A percentile compares a stretch with the other conserved stretches of the same genome.
Conservation (phyloP, 73 alveolate genomes). For the Uronychia binucleata region DNA sequence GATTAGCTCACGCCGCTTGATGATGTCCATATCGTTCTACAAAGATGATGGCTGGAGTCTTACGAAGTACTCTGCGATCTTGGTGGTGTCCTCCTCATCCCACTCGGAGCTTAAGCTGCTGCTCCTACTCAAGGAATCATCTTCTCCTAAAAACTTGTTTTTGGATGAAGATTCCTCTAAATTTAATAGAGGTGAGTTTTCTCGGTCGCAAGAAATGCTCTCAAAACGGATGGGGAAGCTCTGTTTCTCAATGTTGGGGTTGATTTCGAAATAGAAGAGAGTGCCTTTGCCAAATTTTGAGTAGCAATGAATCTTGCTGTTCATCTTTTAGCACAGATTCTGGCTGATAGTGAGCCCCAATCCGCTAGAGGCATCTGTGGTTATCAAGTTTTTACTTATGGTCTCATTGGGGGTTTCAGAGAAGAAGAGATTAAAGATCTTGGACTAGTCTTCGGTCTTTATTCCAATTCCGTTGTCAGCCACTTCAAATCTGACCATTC, state of each 20-base stretch:
- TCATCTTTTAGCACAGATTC: not conserved
- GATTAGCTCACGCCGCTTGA: not conserved
- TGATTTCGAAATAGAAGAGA: not conserved
- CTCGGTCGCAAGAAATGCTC: too few species aligned
- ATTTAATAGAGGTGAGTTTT: too few species aligned
- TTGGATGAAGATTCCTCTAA: too few species aligned
- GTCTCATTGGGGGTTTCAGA: not conserved
- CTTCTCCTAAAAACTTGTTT: too few species aligned
- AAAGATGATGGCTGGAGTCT: not conserved
- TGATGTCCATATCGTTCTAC: not conserved
- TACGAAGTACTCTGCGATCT: not conserved
- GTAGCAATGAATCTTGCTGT: not conserved
- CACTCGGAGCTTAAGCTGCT: not conserved
- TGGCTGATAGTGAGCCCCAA: not conserved
- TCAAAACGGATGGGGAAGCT: too few species aligned
- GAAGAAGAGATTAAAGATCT: not conserved
- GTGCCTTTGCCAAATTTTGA: not conserved
- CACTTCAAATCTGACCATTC: not conserved
- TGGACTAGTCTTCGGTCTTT: not conserved
- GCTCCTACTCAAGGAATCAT: not conserved
- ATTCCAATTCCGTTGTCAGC: not conserved
- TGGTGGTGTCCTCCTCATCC: not conserved
- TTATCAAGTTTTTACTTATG: not conserved
- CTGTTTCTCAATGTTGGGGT: too few species aligned
- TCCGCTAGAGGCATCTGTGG: not conserved